Percentiles rank a stretch among this genome's conserved stretches.
These are phyloP conservation scores for Diaporthe vaccinii DNA, from an alignment of 2,329 filamentous ascomycete species.

Conservation along the genomic window DNA sequence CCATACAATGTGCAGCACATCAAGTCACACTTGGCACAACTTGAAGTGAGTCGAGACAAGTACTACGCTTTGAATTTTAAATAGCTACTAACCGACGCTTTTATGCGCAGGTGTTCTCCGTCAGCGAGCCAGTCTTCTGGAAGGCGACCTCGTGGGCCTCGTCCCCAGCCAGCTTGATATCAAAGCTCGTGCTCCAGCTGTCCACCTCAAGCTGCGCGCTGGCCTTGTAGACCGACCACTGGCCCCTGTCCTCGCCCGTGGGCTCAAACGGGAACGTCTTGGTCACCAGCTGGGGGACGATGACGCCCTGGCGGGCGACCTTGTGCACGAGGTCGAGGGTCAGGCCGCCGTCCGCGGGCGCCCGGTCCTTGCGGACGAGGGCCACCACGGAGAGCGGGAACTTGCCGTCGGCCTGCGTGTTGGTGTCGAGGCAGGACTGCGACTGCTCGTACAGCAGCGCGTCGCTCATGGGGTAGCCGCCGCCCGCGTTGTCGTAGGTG, in stretches of 20 bases:
- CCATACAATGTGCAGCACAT: background rate
- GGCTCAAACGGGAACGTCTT: background rate
- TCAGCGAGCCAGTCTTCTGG: constrained; percentile 22
- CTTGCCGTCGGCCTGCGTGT: constrained; percentile 8
- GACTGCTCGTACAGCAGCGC: constrained; percentile 12
- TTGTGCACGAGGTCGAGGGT: constrained; percentile 22
- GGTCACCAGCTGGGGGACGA: constrained; percentile 20
- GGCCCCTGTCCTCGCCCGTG: constrained; percentile 8
- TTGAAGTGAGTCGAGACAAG: background rate
- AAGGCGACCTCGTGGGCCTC: constrained; percentile 1
- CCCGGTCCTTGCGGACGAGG: constrained; percentile 12
- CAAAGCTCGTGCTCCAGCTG: constrained; percentile 22
- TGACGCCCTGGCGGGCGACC: constrained; percentile 13
- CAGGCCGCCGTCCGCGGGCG: background rate
- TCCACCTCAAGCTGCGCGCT: constrained; percentile 6
- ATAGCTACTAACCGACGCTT: background rate
- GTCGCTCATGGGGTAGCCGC: constrained; percentile 16
- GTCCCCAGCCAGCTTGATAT: constrained; percentile 24
- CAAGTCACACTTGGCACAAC: background rate
- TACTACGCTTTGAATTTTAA: background rate
- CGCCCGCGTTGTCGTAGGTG: constrained; percentile 22
- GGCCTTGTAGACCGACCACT: constrained; percentile 2
- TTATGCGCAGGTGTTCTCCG: background rate
- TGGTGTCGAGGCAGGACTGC: constrained; percentile 14
- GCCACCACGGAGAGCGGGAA: constrained; percentile 2